These are phyloP conservation scores for Ettlia oleoabundans DNA, from an alignment of 139 green algal species.

Conservation along the genomic window DNA sequence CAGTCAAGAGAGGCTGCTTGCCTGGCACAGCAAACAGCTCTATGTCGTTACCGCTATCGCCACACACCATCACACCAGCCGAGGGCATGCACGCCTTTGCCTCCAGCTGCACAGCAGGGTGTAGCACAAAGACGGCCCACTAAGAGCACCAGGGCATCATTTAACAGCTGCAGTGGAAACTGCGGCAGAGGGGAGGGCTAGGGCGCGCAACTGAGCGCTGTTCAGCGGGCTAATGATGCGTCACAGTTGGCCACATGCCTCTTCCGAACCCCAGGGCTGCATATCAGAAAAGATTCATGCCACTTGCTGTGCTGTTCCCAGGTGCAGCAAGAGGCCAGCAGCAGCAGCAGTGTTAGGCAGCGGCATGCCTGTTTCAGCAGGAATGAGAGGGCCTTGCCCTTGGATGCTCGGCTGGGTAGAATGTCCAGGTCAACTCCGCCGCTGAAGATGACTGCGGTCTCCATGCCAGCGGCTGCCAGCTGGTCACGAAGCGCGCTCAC, in stretches of 20 bases:
- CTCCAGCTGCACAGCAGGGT: slow-evolving; percentile 33
- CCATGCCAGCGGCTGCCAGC: slow-evolving; percentile 41
- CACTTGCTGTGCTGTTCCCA: too few species aligned
- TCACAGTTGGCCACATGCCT: too few species aligned
- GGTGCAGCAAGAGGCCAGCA: too few species aligned
- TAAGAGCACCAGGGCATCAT: not conserved
- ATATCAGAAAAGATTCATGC: too few species aligned
- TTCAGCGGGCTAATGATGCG: too few species aligned
- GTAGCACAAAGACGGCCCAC: too few species aligned
- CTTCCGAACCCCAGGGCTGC: too few species aligned
- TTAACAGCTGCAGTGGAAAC: not conserved
- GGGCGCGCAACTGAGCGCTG: too few species aligned
- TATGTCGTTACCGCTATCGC: slow-evolving; percentile 94
- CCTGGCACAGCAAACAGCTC: slow-evolving; percentile 88
- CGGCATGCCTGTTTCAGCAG: slow-evolving; percentile 80
- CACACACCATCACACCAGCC: slow-evolving; percentile 82
- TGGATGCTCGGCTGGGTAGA: slow-evolving; percentile 79
- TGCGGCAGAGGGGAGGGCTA: not conserved
- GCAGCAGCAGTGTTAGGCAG: slow-evolving; percentile 14
- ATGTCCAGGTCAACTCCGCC: slow-evolving; percentile 89
- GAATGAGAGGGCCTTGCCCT: slow-evolving; percentile 87
- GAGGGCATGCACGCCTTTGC: slow-evolving; percentile 19
- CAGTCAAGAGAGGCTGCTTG: slow-evolving; percentile 61
- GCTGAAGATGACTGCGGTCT: slow-evolving; percentile 83
- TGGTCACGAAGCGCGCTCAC: slow-evolving; percentile 49